Conservation (phyloP, 179 eudicot genomes). For the Heliamphora pulchella region DNA sequence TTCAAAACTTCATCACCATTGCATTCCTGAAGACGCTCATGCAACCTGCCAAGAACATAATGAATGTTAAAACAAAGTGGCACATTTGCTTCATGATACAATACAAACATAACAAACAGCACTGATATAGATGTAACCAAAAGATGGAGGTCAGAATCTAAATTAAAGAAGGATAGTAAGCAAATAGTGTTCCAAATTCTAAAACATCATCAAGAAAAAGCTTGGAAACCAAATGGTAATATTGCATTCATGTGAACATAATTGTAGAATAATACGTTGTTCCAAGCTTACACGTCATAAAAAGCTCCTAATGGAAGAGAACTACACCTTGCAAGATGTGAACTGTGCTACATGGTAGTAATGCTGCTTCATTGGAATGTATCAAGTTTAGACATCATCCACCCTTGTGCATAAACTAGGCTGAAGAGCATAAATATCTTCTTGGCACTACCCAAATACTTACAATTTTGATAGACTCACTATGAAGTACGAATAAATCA, state of each 20-base stretch:
- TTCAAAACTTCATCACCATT: conserved; percentile 92
- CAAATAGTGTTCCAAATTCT: not conserved
- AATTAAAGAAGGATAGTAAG: not conserved
- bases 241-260: not conserved
- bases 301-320: not conserved
- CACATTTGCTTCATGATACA: conserved; percentile 10
- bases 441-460: not conserved
- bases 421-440: not conserved
- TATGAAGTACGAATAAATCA: too few species aligned
- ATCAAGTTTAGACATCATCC: not conserved
- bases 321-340: not conserved
- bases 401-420: not conserved
- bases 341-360: not conserved
- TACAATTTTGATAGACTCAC: too few species aligned
- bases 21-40: conserved; percentile 92
- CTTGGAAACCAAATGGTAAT: conserved; percentile 4
- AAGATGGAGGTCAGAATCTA: not conserved
- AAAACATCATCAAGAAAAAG: not conserved
- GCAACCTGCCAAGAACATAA: conserved; percentile 48
- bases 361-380: not conserved
- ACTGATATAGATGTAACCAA: not conserved
- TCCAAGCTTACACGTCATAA: not conserved
- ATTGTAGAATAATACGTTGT: not conserved
- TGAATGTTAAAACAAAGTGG: not conserved
- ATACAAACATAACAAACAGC: not conserved